phyloP scores from a whole-genome alignment of 225 moss, liverwort and hornwort genomes.

The Asterella californica region DNA sequence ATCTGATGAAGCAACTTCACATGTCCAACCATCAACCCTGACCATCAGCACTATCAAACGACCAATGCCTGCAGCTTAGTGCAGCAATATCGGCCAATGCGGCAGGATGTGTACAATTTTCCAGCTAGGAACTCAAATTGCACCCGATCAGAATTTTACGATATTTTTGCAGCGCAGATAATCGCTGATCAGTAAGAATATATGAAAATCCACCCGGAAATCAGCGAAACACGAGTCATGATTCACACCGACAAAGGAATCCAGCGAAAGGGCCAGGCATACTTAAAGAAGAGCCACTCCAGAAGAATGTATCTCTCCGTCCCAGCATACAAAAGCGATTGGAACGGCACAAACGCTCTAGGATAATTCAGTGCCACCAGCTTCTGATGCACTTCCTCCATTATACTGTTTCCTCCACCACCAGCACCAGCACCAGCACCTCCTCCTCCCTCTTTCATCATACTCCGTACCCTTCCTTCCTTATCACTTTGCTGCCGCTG shows the following conservation, averaged over 20 bases:
- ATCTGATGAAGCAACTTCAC: background rate
- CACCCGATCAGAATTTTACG: background rate
- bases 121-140: background rate
- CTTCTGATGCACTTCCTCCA: constrained; percentile 94
- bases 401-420: constrained; percentile 20
- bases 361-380: constrained; percentile 70
- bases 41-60: background rate
- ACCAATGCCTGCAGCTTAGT: background rate
- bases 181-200: background rate
- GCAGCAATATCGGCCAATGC: background rate
- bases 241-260: background rate
- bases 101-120: background rate
- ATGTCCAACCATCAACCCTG: background rate
- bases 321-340: constrained; percentile 90
- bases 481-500: background rate
- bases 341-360: constrained; percentile 77
- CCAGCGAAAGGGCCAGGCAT: background rate
- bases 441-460: constrained; percentile 6
- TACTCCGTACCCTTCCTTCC: background rate
- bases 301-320: constrained; percentile 82
- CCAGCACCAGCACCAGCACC: background rate
- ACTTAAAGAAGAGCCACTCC: constrained; percentile 97
- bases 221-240: background rate
- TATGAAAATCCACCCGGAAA: background rate
- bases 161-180: background rate